These are phyloP conservation scores for Fusarium austroafricanum DNA, from an alignment of 2,329 filamentous ascomycete genomes.

Conservation along the genomic window DNA sequence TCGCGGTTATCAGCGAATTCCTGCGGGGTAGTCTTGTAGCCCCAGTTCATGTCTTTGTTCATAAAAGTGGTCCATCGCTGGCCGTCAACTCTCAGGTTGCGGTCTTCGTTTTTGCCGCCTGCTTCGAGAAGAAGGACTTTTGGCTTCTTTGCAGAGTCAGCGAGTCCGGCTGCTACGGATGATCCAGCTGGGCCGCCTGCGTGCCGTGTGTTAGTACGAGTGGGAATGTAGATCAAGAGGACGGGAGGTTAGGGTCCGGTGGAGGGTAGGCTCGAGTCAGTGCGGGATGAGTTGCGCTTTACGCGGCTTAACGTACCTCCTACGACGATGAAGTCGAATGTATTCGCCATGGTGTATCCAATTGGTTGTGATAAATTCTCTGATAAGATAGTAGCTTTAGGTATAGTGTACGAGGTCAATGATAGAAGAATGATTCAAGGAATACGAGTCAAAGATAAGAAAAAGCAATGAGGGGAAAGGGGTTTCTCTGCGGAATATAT, in stretches of 20 bases:
- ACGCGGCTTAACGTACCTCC: constrained; percentile 31
- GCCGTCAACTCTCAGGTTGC: constrained; percentile 60
- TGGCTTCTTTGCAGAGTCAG: constrained; percentile 59
- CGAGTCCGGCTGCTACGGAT: constrained; percentile 64
- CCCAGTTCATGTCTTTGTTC: constrained; percentile 63
- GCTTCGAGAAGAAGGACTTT: constrained; percentile 71
- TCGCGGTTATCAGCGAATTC: constrained; percentile 56
- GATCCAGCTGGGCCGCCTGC: constrained; percentile 67
- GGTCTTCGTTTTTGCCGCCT: constrained; percentile 62
- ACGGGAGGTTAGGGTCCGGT: background rate
- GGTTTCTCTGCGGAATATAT: background rate
- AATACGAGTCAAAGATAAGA: background rate
- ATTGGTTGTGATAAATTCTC: background rate
- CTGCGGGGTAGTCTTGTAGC: constrained; percentile 63
- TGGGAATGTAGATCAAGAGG: background rate
- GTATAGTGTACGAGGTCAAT: no score
- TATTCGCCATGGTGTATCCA: constrained; percentile 14
- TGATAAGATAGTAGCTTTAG: no score
- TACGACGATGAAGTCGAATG: constrained; percentile 39
- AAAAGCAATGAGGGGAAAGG: constrained; percentile 12
- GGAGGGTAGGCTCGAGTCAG: background rate
- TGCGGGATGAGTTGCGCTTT: no score
- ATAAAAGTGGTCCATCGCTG: constrained; percentile 66
- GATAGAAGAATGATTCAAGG: background rate
- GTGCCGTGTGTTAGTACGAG: background rate